Conservation (phyloP, 2,329 filamentous ascomycete species). For the Sclerotinia subarctica region DNA sequence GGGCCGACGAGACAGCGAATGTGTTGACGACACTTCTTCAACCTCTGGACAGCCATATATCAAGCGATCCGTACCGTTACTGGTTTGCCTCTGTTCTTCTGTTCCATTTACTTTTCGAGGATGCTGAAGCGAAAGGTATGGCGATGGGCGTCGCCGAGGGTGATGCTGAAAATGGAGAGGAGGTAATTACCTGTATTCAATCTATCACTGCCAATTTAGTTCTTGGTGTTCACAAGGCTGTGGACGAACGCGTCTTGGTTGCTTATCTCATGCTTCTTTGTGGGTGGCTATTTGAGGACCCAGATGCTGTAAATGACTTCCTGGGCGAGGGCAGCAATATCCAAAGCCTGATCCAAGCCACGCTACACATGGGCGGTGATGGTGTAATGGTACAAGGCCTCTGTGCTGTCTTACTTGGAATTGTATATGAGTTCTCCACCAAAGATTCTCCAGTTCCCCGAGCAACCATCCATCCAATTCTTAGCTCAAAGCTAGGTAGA, state of each 20-base stretch:
- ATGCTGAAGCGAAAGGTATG: slow-evolving; percentile 71
- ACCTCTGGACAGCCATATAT: slow-evolving; percentile 57
- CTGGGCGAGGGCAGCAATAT: slow-evolving; percentile 87
- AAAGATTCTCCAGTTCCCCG: slow-evolving; percentile 91
- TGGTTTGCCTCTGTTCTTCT: slow-evolving; percentile 89
- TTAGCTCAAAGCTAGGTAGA: slow-evolving; percentile 73
- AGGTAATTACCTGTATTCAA: slow-evolving; percentile 92
- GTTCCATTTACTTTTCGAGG: slow-evolving; percentile 81
- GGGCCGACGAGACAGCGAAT: slow-evolving; percentile 80
- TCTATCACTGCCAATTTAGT: slow-evolving; percentile 83
- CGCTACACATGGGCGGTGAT: slow-evolving; percentile 55
- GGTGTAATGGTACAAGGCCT: slow-evolving; percentile 74
- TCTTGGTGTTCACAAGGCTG: slow-evolving; percentile 68
- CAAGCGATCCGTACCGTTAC: slow-evolving; percentile 76
- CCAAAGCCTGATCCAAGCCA: slow-evolving; percentile 76
- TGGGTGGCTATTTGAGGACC: slow-evolving; percentile 88
- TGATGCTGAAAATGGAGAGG: slow-evolving; percentile 83
- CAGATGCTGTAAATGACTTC: slow-evolving; percentile 89
- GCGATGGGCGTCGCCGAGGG: slow-evolving; percentile 85
- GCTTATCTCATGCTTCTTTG: slow-evolving; percentile 88
- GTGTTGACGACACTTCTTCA: slow-evolving; percentile 79
- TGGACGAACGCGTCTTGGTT: slow-evolving; percentile 75
- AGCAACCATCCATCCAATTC: slow-evolving; percentile 72
- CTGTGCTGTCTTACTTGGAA: slow-evolving; percentile 78
- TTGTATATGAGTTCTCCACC: slow-evolving; percentile 94